These are phyloP conservation scores for Vigna hirtella DNA, from an alignment of 306 rosid genomes.

Conservation along the genomic window DNA sequence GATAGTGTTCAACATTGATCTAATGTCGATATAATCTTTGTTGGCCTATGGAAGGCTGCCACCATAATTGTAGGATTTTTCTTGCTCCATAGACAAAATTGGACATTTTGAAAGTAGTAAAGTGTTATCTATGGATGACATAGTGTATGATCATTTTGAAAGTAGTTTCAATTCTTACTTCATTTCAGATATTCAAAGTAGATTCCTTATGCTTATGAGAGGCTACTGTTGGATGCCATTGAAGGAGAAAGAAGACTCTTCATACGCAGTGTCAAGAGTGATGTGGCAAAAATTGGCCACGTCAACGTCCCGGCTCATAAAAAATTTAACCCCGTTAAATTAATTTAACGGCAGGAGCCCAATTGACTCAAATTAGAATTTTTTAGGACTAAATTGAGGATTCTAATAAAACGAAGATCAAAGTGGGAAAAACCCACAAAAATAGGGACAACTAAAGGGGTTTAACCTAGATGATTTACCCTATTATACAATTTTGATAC, in stretches of 20 bases:
- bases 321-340: too few species aligned
- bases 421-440: too few species aligned
- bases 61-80: background rate
- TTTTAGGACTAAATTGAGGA: too few species aligned
- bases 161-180: background rate
- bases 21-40: background rate
- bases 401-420: too few species aligned
- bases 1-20: slow-evolving; percentile 19
- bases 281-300: too few species aligned
- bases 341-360: too few species aligned
- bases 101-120: background rate
- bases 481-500: too few species aligned
- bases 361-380: too few species aligned
- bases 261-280: slow-evolving; percentile 62
- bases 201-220: slow-evolving; percentile 96
- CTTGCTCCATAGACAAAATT: background rate
- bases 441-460: too few species aligned
- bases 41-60: background rate
- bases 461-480: too few species aligned
- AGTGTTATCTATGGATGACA: background rate
- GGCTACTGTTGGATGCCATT: slow-evolving; percentile 86
- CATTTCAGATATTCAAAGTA: slow-evolving; percentile 80
- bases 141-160: background rate
- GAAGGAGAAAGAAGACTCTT: slow-evolving; percentile 94
- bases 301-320: too few species aligned